phyloP scores from a whole-genome alignment of 495 filamentous ascomycete genomes.

The Aspergillus mulundensis region DNA sequence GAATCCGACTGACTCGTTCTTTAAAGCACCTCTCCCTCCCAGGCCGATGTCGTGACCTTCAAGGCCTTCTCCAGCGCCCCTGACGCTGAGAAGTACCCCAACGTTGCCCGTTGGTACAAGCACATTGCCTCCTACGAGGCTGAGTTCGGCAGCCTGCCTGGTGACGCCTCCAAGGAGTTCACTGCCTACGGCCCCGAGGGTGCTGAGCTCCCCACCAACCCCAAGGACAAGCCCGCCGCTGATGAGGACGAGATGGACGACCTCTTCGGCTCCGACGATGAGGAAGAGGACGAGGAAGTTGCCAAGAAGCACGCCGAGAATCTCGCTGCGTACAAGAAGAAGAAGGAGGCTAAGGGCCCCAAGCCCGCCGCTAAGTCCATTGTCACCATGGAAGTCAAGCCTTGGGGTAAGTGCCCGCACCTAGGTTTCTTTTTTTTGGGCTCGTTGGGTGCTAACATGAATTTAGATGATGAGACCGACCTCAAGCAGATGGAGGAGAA shows the following conservation, averaged over 20 bases:
- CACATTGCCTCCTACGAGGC: conserved; percentile 88
- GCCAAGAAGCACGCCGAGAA: conserved; percentile 77
- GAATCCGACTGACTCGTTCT: conserved; percentile 28
- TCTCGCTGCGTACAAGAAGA: conserved; percentile 90
- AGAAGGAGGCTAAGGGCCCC: conserved; percentile 83
- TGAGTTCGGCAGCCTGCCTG: conserved; percentile 86
- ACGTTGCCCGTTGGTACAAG: conserved; percentile 97
- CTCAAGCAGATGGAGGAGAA: conserved; percentile 75
- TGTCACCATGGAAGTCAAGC: conserved; percentile 95
- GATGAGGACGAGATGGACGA: conserved; percentile 76
- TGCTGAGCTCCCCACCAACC: conserved; percentile 68
- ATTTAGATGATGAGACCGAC: conserved; percentile 84
- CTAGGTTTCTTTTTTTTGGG: conserved; percentile 10
- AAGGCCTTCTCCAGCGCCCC: conserved; percentile 78
- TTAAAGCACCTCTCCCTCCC: conserved; percentile 72
- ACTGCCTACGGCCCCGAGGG: conserved; percentile 89
- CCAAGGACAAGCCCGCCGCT: conserved; percentile 69
- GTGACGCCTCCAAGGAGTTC: conserved; percentile 83
- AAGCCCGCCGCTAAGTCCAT: conserved; percentile 93
- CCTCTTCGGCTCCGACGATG: conserved; percentile 87
- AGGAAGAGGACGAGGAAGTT: conserved; percentile 84
- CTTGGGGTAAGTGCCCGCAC: conserved; percentile 95
- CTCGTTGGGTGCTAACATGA: conserved; percentile 24
- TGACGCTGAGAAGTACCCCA: conserved; percentile 79
- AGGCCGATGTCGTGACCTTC: conserved; percentile 94